A percentile compares a stretch with the other conserved stretches of the same genome.
Conservation (phyloP, 2,329 filamentous ascomycete genomes). For the Diaporthe helianthi region DNA sequence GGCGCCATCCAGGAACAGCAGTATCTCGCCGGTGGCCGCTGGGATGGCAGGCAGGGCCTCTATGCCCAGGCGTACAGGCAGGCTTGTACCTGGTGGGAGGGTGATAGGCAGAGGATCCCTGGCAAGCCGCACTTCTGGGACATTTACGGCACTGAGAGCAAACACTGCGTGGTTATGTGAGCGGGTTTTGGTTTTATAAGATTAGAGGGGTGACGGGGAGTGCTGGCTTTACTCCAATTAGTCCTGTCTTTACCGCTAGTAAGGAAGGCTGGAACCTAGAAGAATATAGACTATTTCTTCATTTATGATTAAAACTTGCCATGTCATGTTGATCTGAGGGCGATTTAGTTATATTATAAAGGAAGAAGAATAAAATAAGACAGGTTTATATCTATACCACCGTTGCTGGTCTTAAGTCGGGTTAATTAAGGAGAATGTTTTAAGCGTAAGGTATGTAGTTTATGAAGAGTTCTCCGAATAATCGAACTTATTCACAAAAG, state of each 20-base stretch:
- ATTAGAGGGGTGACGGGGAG: neutral
- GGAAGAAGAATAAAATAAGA: neutral
- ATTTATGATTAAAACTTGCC: neutral
- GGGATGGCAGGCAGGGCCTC: neutral
- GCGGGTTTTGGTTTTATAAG: too few species aligned
- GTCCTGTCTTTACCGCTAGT: neutral
- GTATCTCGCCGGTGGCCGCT: neutral
- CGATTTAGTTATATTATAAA: neutral
- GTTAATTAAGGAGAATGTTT: neutral
- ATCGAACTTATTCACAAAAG: too few species aligned
- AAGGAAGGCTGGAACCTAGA: neutral
- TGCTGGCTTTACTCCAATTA: neutral
- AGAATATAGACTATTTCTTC: neutral
- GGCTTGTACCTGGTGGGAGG: neutral
- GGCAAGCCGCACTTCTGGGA: neutral
- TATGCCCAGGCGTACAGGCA: neutral
- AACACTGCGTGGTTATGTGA: neutral
- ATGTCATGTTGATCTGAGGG: neutral
- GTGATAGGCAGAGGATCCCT: neutral
- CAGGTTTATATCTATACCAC: neutral
- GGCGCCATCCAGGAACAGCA: neutral
- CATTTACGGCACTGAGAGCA: neutral
- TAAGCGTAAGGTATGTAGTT: neutral
- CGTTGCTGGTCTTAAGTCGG: neutral
- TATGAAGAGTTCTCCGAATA: too few species aligned